These are phyloP conservation scores for Hymenotorrendiella dingleyae DNA, from an alignment of 2,329 filamentous ascomycete genomes.

Conservation along the genomic window DNA sequence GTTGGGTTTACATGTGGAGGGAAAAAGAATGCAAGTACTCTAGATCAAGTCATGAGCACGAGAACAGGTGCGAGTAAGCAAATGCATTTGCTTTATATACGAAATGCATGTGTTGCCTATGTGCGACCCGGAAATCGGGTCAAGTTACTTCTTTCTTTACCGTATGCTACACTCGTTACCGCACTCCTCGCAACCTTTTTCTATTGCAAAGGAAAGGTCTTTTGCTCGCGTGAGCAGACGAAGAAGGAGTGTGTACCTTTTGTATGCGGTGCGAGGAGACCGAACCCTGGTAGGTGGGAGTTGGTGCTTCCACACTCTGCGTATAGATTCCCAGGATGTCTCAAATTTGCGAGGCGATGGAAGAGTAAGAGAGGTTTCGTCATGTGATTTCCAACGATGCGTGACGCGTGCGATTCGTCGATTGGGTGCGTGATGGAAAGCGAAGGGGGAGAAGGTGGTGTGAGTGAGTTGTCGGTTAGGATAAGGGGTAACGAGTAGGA, in stretches of 20 bases:
- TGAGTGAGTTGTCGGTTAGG: background rate
- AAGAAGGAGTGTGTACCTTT: background rate
- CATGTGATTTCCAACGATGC: background rate
- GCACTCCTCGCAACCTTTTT: too few relatives aligned
- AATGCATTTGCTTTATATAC: too few relatives aligned
- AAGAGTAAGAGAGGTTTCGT: background rate
- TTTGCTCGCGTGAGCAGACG: too few relatives aligned
- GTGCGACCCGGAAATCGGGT: too few relatives aligned
- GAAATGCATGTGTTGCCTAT: too few relatives aligned
- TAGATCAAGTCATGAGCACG: too few relatives aligned
- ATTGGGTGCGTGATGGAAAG: background rate
- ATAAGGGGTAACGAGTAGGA: background rate
- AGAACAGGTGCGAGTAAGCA: too few relatives aligned
- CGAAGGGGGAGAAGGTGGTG: background rate
- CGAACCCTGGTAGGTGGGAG: constrained; percentile 2
- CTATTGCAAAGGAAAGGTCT: too few relatives aligned
- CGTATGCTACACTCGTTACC: too few relatives aligned
- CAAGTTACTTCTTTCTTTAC: too few relatives aligned
- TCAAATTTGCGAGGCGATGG: background rate
- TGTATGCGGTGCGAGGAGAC: background rate
- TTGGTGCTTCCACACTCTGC: constrained; percentile 1
- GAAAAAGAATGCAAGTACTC: too few relatives aligned
- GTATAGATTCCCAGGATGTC: background rate
- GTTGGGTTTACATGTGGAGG: too few relatives aligned
- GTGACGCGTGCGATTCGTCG: background rate